These are phyloP conservation scores for Nicotiana knightiana DNA, from an alignment of 257 asterid species.

Conservation along the genomic window DNA sequence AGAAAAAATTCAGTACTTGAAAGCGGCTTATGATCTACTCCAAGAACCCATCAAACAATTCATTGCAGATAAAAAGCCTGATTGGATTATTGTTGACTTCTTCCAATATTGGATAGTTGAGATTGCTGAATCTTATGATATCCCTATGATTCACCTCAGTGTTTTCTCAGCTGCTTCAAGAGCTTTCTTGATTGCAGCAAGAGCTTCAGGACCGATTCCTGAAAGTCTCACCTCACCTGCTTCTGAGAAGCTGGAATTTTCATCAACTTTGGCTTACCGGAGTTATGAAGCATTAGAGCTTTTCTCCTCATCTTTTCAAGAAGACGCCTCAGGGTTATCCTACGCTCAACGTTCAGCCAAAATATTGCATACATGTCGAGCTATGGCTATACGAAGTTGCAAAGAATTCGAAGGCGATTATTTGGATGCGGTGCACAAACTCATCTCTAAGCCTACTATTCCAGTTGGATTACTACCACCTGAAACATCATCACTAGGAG, in stretches of 20 bases:
- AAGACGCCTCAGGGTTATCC: slow-evolving; percentile 10
- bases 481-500: background rate
- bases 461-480: slow-evolving; percentile 26
- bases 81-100: slow-evolving; percentile 15
- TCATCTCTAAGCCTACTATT: slow-evolving; percentile 10
- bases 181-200: slow-evolving; percentile 5
- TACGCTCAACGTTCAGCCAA: slow-evolving; percentile 7
- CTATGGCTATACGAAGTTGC: slow-evolving; percentile 12
- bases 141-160: slow-evolving; percentile 3
- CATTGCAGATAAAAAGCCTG: slow-evolving; percentile 11
- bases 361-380: slow-evolving; percentile 1
- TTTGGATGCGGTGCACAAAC: background rate
- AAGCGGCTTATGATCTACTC: slow-evolving; percentile 8
- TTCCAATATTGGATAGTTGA: background rate
- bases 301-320: background rate
- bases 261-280: slow-evolving; percentile 12
- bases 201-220: background rate
- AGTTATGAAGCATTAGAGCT: slow-evolving; percentile 7
- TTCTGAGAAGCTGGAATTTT: slow-evolving; percentile 18
- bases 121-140: background rate
- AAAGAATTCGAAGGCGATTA: slow-evolving; percentile 18
- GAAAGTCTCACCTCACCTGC: background rate
- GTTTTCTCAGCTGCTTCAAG: slow-evolving; percentile 4
- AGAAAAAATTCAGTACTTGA: slow-evolving; percentile 16
- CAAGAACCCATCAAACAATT: slow-evolving; percentile 9